Base-by-base conservation (phyloP, 2,329 filamentous ascomycete species). In the Xylariales sp. region DNA sequence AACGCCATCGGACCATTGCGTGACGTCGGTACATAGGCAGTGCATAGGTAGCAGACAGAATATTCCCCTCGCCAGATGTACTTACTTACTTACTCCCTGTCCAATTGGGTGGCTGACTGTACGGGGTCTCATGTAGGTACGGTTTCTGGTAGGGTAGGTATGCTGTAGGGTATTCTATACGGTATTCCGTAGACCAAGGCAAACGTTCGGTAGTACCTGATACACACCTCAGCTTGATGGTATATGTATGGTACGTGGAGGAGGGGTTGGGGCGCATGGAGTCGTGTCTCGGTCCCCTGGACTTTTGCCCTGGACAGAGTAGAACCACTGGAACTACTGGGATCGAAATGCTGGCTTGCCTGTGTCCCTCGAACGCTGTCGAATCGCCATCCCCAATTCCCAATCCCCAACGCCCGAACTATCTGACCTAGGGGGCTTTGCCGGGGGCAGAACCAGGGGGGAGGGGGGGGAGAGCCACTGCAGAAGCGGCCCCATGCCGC, bases 401-500 rank as follows among this genome's bases (percentile, higher is more conserved):
- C 36, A 39, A 39, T 39, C 36, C 36, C 36, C 36, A 39, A 39
- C 36, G 8, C 36, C 36, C 36, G 36, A 39, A 8, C 12, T 10
- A 8, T 9, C 36, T 23, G 23, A 23, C 23, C 23, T 23, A 23
- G 23, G 23, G 23, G 23, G 36, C 36, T 39, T 39, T 39, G 12
- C 36, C 36, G 36, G 36, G 36, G 36, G 36, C 6, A 39, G 23
- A 23, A 23, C 23, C 32, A 8, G 32, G 32, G 32, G 8, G 32
- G 32, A 34, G 8, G 32, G 32, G 39, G 39, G 39, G 28, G 34
- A 30, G 34, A 14, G 28, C 12, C 49, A 46, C 67, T 69, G 67
- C 64, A 69, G 55, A 61, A 34, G 67, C 67, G 67, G 67, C 59
- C 67, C 63, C 64, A 61, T 32, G 39, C 63, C 64, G 64, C 64